Base-by-base conservation (phyloP, 306 rosid genomes). In the Citrullus colocynthis region DNA sequence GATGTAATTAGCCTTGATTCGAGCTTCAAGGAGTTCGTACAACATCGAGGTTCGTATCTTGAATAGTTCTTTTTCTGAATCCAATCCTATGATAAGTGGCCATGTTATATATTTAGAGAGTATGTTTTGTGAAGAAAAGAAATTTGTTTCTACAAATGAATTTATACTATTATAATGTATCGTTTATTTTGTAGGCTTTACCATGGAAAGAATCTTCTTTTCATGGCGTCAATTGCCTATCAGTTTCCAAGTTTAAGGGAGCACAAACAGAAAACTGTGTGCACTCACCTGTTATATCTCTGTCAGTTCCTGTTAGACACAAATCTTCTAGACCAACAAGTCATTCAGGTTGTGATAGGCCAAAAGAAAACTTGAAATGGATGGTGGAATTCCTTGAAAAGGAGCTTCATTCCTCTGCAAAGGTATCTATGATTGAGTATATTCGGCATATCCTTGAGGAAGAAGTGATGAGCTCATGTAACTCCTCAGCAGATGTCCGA, bases 321-420 rank as follows among this genome's bases (percentile, higher is more conserved):
- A 84, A 85, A 54, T 78, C 80, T 48, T 57, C 81, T 48, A 78
- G 79, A 75, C 83, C 80, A 73, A 82, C 74, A 67, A 81, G 76
- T 30, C 76, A 76, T 41, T 75, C 87, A 49, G 34, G 70, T 78
- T 60, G 82, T 66, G 71, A 82, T 45, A 41, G 28, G 44, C 75
- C 74, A 62, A 49, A 75, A 39, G 84, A 74, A 82, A 85, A 86
- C 80, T 69, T 91, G 80, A 78, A 86, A 54, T 77, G 77, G 79
- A 86, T 89, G 62, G 56, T 89, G 75, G 84, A 91, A 80, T 76
- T 78, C 71, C 87, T 92, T 80, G 96, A 91, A 84, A 78, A 84
- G 21, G 88, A 90, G 84, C 97, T 95, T 78, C 90, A 92, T 75
- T 76, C 72, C 74, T 90, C 93, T 86, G 86, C 90, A 6, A 86